phyloP scores from a whole-genome alignment of 495 filamentous ascomycete species.

The Neurospora sp. region DNA sequence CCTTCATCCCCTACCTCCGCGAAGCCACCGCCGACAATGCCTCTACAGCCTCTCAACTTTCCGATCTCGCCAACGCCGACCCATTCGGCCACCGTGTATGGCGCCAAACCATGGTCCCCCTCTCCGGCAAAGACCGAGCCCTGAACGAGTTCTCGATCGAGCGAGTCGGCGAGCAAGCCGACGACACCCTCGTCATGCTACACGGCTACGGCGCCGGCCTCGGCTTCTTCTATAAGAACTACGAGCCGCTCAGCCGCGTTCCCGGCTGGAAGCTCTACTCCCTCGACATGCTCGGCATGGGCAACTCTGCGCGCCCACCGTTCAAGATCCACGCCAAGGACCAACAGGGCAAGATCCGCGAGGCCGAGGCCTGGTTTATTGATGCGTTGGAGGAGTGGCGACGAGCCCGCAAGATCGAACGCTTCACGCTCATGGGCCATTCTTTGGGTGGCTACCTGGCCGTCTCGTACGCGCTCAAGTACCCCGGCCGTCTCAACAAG shows the following conservation, averaged over 20 bases:
- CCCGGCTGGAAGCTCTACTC: conserved; percentile 85
- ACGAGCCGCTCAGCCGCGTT: conserved; percentile 68
- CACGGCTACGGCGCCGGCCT: conserved; percentile 95
- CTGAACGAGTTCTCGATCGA: conserved; percentile 93
- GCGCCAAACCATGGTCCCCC: conserved; percentile 72
- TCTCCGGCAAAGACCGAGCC: conserved; percentile 75
- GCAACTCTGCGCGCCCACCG: conserved; percentile 71
- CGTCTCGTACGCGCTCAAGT: conserved; percentile 90
- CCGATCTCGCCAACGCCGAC: conserved; percentile 48
- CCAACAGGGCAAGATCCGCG: conserved; percentile 67
- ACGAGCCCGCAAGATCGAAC: conserved; percentile 74
- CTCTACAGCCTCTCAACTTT: conserved; percentile 17
- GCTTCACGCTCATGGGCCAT: conserved; percentile 88
- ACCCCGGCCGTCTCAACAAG: conserved; percentile 88
- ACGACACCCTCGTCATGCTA: conserved; percentile 86
- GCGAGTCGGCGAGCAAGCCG: conserved; percentile 64
- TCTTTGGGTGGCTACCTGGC: conserved; percentile 91
- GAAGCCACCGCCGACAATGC: conserved; percentile 47
- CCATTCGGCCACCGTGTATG: conserved; percentile 80
- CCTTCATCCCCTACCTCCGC: conserved; percentile 74
- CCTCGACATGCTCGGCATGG: conserved; percentile 90
- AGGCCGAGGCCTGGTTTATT: conserved; percentile 93
- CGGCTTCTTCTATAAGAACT: conserved; percentile 97
- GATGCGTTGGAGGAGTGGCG: conserved; percentile 97
- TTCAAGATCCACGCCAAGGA: conserved; percentile 80